Percentiles rank a stretch among this genome's conserved stretches.
phyloP scores from a whole-genome alignment of 202 grass and related monocot genomes.

The Bolboschoenoplectus hybrid region DNA sequence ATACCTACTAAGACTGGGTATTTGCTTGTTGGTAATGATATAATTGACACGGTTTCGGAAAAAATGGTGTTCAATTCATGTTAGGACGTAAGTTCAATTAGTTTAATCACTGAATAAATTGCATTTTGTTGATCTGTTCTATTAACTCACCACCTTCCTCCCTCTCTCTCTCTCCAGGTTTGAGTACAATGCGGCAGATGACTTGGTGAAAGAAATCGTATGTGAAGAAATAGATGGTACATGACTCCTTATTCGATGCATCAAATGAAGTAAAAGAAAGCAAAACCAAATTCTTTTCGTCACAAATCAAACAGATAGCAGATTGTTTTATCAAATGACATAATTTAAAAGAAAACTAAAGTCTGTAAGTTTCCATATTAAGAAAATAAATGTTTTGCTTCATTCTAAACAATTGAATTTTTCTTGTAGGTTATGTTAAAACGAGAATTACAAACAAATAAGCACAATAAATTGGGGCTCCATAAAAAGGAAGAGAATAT shows the following conservation, averaged over 20 bases:
- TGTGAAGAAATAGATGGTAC: constrained; percentile 86
- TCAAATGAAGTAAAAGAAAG: not conserved
- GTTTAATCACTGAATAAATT: constrained; percentile 12
- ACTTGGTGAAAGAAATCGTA: constrained; percentile 80
- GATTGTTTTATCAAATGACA: constrained; percentile 14
- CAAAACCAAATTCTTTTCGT: not conserved
- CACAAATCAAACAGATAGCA: not conserved
- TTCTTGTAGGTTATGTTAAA: constrained; percentile 60
- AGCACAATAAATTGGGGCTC: constrained; percentile 44
- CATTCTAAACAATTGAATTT: constrained; percentile 31
- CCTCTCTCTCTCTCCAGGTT: constrained; percentile 59
- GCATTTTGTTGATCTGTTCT: not conserved
- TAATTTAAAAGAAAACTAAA: not conserved
- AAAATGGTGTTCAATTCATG: not conserved
- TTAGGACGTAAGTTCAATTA: constrained; percentile 14
- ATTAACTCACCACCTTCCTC: constrained; percentile 1
- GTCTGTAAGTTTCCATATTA: not conserved
- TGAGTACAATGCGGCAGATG: constrained; percentile 82
- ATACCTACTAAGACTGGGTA: not conserved
- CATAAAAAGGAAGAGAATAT: not conserved
- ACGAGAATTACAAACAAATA: constrained; percentile 70
- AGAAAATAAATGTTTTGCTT: not conserved
- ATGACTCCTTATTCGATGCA: constrained; percentile 17
- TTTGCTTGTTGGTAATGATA: not conserved
- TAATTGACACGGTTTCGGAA: not conserved